Conservation (phyloP, 108 stramenopile species). For the Cyclotella cryptica region DNA sequence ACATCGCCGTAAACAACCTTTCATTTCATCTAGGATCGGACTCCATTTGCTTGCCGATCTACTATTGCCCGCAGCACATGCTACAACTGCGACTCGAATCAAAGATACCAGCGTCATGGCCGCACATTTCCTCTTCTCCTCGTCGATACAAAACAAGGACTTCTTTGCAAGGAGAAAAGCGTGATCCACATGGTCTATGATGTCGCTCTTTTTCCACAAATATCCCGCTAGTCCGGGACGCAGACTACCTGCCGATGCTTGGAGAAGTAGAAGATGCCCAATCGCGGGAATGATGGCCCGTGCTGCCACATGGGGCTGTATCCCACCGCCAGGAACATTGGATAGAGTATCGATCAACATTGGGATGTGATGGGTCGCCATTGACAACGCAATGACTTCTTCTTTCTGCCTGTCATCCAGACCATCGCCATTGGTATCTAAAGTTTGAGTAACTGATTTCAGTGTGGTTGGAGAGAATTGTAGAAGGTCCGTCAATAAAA, state of each 20-base stretch:
- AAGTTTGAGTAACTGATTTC: neutral
- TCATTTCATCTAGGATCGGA: constrained; percentile 44
- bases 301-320: constrained; percentile 46
- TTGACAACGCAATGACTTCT: constrained; percentile 32
- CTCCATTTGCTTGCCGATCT: constrained; percentile 10
- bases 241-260: constrained; percentile 18
- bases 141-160: constrained; percentile 51
- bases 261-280: constrained; percentile 29
- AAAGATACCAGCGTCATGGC: constrained; percentile 45
- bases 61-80: constrained; percentile 19
- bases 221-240: constrained; percentile 36
- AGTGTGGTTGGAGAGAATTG: constrained; percentile 21
- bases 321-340: constrained; percentile 53
- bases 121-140: constrained; percentile 48
- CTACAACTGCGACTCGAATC: constrained; percentile 39
- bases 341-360: constrained; percentile 45
- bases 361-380: constrained; percentile 38
- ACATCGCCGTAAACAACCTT: constrained; percentile 50
- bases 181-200: constrained; percentile 56
- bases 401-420: constrained; percentile 24
- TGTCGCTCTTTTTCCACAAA: constrained; percentile 46
- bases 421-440: constrained; percentile 13
- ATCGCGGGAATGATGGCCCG: constrained; percentile 44
- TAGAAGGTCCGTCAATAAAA: constrained; percentile 44
- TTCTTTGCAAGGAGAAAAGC: constrained; percentile 59